Conservation (phyloP, 495 filamentous ascomycete species). For the Aspergillus nidulans region DNA sequence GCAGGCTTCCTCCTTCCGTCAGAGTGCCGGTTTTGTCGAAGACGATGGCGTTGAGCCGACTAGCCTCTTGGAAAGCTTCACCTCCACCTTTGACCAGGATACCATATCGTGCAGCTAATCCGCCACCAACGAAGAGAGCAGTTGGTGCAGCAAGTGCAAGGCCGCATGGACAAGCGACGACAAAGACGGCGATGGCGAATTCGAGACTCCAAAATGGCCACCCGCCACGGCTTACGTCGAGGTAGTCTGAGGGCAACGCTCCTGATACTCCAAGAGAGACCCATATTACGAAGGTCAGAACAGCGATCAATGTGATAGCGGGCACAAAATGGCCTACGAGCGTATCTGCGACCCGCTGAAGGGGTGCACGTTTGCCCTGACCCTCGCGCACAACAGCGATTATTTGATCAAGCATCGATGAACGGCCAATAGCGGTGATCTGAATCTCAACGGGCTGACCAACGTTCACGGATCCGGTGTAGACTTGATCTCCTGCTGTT, state of each 20-base stretch:
- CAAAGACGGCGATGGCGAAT: conserved; percentile 92
- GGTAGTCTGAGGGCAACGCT: conserved; percentile 58
- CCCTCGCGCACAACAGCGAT: conserved; percentile 87
- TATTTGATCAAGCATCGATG: conserved; percentile 90
- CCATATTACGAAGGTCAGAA: conserved; percentile 83
- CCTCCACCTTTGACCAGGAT: conserved; percentile 95
- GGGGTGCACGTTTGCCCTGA: conserved; percentile 78
- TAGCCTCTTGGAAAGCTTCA: conserved; percentile 93
- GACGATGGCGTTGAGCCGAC: conserved; percentile 76
- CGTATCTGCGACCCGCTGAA: conserved; percentile 79
- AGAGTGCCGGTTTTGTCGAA: conserved; percentile 97
- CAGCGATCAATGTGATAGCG: conserved; percentile 72
- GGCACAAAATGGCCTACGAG: conserved; percentile 90
- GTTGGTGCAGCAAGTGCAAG: conserved; percentile 90
- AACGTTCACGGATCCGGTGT: conserved; percentile 82
- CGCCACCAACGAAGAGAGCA: conserved; percentile 86
- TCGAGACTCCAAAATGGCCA: conserved; percentile 86
- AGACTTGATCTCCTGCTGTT: conserved; percentile 64
- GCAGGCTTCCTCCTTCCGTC: conserved; percentile 77
- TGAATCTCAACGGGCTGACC: conserved; percentile 63
- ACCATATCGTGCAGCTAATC: conserved; percentile 80
- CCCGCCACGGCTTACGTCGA: conserved; percentile 62
- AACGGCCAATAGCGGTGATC: conserved; percentile 66
- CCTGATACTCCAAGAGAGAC: conserved; percentile 69
- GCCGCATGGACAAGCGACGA: conserved; percentile 92